phyloP scores from a whole-genome alignment of 2,329 filamentous ascomycete species.

The Paramyrothecium sp. region DNA sequence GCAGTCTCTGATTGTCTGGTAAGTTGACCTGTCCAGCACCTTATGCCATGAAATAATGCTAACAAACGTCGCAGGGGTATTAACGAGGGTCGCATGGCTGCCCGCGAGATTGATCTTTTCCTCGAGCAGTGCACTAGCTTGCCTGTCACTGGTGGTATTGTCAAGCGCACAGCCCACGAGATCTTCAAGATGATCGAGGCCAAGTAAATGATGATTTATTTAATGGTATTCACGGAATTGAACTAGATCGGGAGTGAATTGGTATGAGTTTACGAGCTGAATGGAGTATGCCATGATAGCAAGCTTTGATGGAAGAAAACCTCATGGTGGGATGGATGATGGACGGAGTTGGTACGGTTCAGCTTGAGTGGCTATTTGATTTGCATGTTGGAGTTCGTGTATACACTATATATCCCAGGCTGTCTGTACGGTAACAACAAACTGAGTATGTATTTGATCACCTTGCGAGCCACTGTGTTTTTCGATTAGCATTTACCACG shows the following conservation, averaged over 20 bases:
- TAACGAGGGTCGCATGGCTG: slow-evolving; percentile 92
- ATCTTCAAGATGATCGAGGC: slow-evolving; percentile 43
- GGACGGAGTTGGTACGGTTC: too few species aligned
- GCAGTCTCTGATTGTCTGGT: slow-evolving; percentile 95
- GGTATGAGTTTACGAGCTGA: background rate
- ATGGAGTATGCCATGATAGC: background rate
- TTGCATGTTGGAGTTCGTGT: too few species aligned
- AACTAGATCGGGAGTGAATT: background rate
- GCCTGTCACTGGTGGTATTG: slow-evolving; percentile 88
- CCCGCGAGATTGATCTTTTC: slow-evolving; percentile 87
- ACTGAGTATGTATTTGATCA: background rate
- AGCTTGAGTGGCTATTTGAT: too few species aligned
- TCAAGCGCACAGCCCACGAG: slow-evolving; percentile 78
- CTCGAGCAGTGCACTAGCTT: slow-evolving; percentile 77
- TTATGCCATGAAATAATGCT: slow-evolving; percentile 19
- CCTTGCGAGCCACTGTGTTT: background rate
- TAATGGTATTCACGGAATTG: background rate
- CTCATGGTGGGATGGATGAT: too few species aligned
- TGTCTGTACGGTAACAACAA: background rate
- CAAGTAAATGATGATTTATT: background rate
- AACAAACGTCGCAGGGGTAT: slow-evolving; percentile 66
- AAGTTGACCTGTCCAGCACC: slow-evolving; percentile 34
- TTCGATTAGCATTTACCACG: too few species aligned
- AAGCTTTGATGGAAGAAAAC: background rate
- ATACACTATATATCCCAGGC: background rate